Percentiles rank a stretch among this genome's conserved stretches.
Evolutionary conservation across 2,329 filamentous ascomycete species (phyloP).

Genomic region (Trichophyton rubrum): DNA sequence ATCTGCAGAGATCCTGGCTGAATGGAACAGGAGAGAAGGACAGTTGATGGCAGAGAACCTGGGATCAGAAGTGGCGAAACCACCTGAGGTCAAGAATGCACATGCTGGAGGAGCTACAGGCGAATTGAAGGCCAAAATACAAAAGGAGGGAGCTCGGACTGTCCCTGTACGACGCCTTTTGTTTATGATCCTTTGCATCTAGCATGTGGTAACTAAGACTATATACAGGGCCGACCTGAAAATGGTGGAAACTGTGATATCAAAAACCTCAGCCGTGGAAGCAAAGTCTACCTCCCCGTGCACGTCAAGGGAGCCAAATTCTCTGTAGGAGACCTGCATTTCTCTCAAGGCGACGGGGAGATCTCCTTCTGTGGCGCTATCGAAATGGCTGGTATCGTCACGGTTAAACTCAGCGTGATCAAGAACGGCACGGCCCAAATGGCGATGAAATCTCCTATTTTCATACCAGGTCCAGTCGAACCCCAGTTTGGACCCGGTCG

Average conservation of each 20-base stretch:
- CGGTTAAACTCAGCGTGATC: slow-evolving; percentile 78
- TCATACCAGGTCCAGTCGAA: slow-evolving; percentile 75
- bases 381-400: slow-evolving; percentile 87
- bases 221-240: slow-evolving; percentile 52
- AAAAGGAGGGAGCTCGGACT: slow-evolving; percentile 66
- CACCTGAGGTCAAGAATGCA: slow-evolving; percentile 57
- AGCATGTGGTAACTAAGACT: not conserved
- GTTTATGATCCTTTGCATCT: not conserved
- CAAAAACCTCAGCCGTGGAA: slow-evolving; percentile 69
- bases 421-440: slow-evolving; percentile 65
- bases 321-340: slow-evolving; percentile 78
- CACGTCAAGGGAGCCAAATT: slow-evolving; percentile 82
- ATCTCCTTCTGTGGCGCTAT: slow-evolving; percentile 84
- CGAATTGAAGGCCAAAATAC: slow-evolving; percentile 53
- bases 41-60: slow-evolving; percentile 60
- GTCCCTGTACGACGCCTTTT: slow-evolving; percentile 46
- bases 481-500: slow-evolving; percentile 74
- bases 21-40: slow-evolving; percentile 73
- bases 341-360: slow-evolving; percentile 78
- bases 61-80: slow-evolving; percentile 58
- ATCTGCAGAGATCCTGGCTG: slow-evolving; percentile 59
- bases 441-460: slow-evolving; percentile 70
- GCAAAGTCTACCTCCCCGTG: slow-evolving; percentile 75
- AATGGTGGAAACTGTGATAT: slow-evolving; percentile 89
- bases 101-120: slow-evolving; percentile 55